Base-by-base conservation (phyloP, 164 flowering plant species). In the Vitis riparia region DNA sequence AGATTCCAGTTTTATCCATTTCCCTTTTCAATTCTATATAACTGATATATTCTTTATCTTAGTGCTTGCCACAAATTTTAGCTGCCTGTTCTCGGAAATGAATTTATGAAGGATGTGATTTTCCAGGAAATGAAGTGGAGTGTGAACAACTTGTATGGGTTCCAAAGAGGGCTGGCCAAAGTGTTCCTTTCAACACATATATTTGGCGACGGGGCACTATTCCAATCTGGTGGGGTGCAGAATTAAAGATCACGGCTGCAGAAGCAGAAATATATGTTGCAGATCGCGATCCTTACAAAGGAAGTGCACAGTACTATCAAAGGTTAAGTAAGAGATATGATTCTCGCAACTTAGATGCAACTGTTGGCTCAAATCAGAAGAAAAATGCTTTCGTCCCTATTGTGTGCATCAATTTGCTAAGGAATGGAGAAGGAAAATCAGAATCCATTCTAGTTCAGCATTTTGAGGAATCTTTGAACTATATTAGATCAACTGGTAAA, bases 181-280 rank as follows among this genome's bases (percentile, higher is more conserved):
- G 86, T 80, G 84, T 90, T 73, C 92, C 97, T 77, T 96, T 96
- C 80, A 93, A 82, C 78, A 87, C 91, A 55, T 91, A 93, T 62
- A 76, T 96, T 44, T 96, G 99, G 99, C 84, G 99, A 52, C 81
- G 99, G 16, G 99, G 99, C 70, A 93, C 98, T 47, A 96, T 93
- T 70, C 99, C 99, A 32, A 93, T 96, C 23, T 96, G 99, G 99
- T 96, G 99, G 99, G 98, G 99, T 78, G 98, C 99, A 68, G 99
- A 96, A 64, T 69, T 96, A 60, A 96, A 96, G 81, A 76, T 96
- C 3, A 95, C 97, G 71, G 93, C 97, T 73, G 97, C 98, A 52
- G 99, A 96, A 82, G 99, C 98, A 70, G 98, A 93, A 83, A 96
- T 96, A 52, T 91, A 91, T 83, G 98, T 96, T 72, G 80, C 93